These are phyloP conservation scores for Chondrus crispus DNA, from an alignment of 23 red algal species.

Conservation along the genomic window DNA sequence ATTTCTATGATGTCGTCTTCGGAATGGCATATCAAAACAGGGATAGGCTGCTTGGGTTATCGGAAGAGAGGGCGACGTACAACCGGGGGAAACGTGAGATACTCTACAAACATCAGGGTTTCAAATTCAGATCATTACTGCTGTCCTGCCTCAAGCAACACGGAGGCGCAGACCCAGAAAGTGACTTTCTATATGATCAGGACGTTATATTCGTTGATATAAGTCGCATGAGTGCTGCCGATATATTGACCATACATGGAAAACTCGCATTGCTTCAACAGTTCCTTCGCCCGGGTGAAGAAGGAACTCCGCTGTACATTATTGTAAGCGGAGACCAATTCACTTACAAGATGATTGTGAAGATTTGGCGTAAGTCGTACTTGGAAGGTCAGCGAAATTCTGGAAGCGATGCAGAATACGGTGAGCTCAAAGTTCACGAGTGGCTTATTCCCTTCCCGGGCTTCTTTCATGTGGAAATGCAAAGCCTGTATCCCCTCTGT, in stretches of 20 bases:
- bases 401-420: not conserved
- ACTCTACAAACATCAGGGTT: slow-evolving; percentile 6
- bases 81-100: not conserved
- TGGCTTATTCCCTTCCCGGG: slow-evolving; percentile 11
- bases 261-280: not conserved
- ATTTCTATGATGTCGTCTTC: not conserved
- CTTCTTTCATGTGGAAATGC: slow-evolving; percentile 22
- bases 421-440: not conserved
- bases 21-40: not conserved
- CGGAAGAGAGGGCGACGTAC: not conserved
- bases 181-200: not conserved
- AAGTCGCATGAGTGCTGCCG: slow-evolving; percentile 9
- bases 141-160: slow-evolving; percentile 2
- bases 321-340: not conserved
- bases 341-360: slow-evolving; percentile 16
- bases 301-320: not conserved
- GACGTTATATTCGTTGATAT: not conserved
- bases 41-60: not conserved
- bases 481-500: slow-evolving; percentile 1
- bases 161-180: not conserved
- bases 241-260: slow-evolving; percentile 8
- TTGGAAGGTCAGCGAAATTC: not conserved
- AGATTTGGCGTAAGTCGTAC: slow-evolving; percentile 1
- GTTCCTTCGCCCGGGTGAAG: not conserved
- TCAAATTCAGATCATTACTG: not conserved